Evolutionary conservation across 768 basidiomycete species (phyloP), one percentile per base, ranked within the genome.

Genomic region (Inosperma sp.): DNA sequence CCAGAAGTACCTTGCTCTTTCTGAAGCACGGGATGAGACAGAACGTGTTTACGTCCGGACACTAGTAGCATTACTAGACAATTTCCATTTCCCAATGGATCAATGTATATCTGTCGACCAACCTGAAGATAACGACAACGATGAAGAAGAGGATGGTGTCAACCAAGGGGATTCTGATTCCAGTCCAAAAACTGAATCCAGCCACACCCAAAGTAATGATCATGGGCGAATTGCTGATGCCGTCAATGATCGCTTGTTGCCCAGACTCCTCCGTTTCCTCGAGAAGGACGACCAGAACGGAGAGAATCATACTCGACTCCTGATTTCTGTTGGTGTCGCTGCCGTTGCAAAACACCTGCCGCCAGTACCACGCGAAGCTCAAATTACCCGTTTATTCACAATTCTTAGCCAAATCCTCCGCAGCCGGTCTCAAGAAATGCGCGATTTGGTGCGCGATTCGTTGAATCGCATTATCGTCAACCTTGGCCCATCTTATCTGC

Each of bases 371-470:
- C 79, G 83, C 8, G 78, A 84, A 27, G 71, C 79, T 0, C 92
- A 96, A 56, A 77, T 93, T 19, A 70, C 79, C 0, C 80, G 84
- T 22, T 71, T 97, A 10, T 62, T 98, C 53, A 97, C 92, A 2
- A 81, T 87, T 19, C 78, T 97, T 49, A 83, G 86, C 59, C 95
- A 98, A 61, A 84, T 88, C 30, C 74, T 99, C 33, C 86, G 92
- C n/a, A 96, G 92, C 65, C 86, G 82, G 58, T 93, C 93, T 12
- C 92, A 94, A 62, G 93, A 97, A 58, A 92, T 90, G 1, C 76
- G 96, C 52, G 93, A 96, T 59, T 75, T 94, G 30, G 80, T 84
- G 5, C 78, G 92, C 12, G 88, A 93, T 44, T 86, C 92, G 0
- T 68, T 96, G 6, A 84, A 82, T 61, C 87, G 86, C 41, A 92